These are phyloP conservation scores for Caryopteris hybrid DNA, from an alignment of 305 asterid genomes.

Conservation along the genomic window DNA sequence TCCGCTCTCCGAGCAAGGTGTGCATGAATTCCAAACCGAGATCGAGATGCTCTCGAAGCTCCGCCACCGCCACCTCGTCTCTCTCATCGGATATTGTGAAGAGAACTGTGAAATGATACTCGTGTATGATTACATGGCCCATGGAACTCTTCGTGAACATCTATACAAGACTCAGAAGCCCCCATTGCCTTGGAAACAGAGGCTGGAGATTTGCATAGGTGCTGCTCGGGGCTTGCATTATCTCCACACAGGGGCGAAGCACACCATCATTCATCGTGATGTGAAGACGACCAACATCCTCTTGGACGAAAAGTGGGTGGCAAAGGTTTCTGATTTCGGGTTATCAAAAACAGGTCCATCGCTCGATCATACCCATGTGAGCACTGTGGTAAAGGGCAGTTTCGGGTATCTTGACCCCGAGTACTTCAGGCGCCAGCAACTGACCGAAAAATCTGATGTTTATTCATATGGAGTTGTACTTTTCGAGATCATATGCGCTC, in stretches of 20 bases:
- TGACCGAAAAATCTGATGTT: too few species aligned
- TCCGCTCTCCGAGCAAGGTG: slow-evolving; percentile 79
- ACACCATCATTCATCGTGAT: slow-evolving; percentile 86
- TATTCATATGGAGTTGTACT: slow-evolving; percentile 88
- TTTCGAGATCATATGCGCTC: slow-evolving; percentile 80
- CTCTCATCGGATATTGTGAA: slow-evolving; percentile 89
- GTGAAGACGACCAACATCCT: slow-evolving; percentile 91
- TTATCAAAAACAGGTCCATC: slow-evolving; percentile 85
- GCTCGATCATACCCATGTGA: slow-evolving; percentile 79
- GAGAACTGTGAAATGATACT: slow-evolving; percentile 95
- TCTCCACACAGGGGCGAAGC: slow-evolving; percentile 90
- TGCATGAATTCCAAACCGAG: slow-evolving; percentile 89
- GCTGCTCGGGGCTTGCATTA: slow-evolving; percentile 93
- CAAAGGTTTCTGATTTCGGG: slow-evolving; percentile 88
- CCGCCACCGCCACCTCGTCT: slow-evolving; percentile 91
- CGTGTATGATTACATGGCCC: slow-evolving; percentile 88
- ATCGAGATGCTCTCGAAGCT: slow-evolving; percentile 94
- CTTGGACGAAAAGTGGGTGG: slow-evolving; percentile 90
- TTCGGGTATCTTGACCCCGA: too few species aligned
- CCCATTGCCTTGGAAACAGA: slow-evolving; percentile 81
- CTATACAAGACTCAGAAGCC: slow-evolving; percentile 88
- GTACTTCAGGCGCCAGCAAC: too few species aligned
- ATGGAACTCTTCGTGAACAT: slow-evolving; percentile 92
- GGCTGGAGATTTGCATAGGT: slow-evolving; percentile 94
- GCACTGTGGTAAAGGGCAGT: too few species aligned